Evolutionary conservation across 2,329 filamentous ascomycete genomes (phyloP).

Genomic region (Epichloe festucae): DNA sequence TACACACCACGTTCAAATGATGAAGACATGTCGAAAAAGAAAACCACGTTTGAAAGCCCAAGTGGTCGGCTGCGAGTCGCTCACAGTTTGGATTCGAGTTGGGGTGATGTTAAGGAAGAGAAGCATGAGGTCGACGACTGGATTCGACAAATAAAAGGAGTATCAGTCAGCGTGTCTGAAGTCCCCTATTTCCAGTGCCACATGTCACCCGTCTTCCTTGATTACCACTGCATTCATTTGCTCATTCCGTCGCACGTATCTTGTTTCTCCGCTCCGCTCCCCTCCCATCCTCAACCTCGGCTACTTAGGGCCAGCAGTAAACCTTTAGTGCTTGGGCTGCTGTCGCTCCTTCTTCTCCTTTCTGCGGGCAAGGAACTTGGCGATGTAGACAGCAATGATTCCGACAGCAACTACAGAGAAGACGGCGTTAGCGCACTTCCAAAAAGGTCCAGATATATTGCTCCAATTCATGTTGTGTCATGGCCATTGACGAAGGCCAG

Average conservation of each 20-base stretch:
- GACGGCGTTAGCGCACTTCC: conserved; percentile 5
- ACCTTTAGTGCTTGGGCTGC: conserved; percentile 14
- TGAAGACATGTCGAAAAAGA: neutral
- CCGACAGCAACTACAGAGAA: conserved; percentile 18
- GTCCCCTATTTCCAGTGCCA: neutral
- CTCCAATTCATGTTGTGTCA: neutral
- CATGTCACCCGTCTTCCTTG: neutral
- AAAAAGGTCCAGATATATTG: neutral
- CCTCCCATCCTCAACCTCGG: neutral
- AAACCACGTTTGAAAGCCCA: neutral
- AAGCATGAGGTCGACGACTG: neutral
- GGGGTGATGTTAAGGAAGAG: neutral
- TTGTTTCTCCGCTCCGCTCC: neutral
- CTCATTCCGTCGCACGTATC: neutral
- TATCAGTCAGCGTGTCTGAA: neutral
- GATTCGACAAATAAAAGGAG: neutral
- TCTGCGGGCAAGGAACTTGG: conserved; percentile 16
- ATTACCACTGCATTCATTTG: neutral
- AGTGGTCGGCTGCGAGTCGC: conserved; percentile 1
- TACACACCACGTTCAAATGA: conserved; percentile 2
- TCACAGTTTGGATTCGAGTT: neutral
- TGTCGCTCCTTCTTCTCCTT: conserved; percentile 20
- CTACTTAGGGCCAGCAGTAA: neutral
- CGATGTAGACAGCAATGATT: conserved; percentile 18
- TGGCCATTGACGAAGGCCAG: neutral